Conservation (phyloP, 257 asterid genomes). For the Solanum peruvianum region DNA sequence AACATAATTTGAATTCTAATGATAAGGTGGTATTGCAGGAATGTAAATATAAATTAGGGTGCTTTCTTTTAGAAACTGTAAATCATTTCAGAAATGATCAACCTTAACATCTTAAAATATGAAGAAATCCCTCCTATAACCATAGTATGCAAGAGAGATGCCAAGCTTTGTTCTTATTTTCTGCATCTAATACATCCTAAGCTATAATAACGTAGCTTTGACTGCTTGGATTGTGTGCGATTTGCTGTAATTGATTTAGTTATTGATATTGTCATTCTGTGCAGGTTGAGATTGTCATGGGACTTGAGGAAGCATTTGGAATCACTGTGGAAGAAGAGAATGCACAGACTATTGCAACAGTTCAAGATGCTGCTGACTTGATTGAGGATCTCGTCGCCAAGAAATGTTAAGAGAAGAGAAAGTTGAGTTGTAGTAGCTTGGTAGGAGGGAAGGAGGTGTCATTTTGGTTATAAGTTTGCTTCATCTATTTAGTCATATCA, state of each 20-base stretch:
- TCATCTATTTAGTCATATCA: background rate
- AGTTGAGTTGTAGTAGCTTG: background rate
- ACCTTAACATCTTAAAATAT: background rate
- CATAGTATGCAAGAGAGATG: background rate
- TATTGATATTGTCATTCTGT: background rate
- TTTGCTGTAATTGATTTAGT: background rate
- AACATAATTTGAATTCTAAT: background rate
- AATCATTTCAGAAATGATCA: background rate
- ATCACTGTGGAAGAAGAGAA: conserved; percentile 84
- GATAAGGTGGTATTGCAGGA: background rate
- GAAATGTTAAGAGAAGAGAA: conserved; percentile 17
- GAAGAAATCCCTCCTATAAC: background rate
- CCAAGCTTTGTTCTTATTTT: background rate
- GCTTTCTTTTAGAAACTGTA: background rate
- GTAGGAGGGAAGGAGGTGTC: background rate
- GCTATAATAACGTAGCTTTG: background rate
- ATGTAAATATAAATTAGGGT: background rate
- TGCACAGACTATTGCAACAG: conserved; percentile 73
- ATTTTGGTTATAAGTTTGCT: conserved; percentile 1
- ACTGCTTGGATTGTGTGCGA: background rate
- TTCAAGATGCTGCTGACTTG: conserved; percentile 87
- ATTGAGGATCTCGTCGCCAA: conserved; percentile 58
- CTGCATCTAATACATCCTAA: background rate
- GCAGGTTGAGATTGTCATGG: conserved; percentile 92
- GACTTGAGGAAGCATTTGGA: conserved; percentile 89